A percentile compares a stretch with the other conserved stretches of the same genome.
Evolutionary conservation across 1,284 basidiomycete species (phyloP).

Genomic region (Marasmius oreades): DNA sequence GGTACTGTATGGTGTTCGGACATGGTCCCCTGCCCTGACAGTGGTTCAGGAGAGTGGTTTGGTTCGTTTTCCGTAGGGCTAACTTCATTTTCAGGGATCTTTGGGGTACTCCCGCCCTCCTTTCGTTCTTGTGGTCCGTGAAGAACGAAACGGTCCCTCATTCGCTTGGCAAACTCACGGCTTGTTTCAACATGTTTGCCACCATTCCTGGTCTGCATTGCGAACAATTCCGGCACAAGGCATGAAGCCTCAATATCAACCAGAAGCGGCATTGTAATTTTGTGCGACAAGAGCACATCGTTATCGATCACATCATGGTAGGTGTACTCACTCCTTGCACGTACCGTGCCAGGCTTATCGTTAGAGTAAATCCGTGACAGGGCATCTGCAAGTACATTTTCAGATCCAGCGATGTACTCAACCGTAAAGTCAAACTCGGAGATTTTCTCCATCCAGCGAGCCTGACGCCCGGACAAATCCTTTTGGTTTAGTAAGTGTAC

Average conservation of each 20-base stretch:
- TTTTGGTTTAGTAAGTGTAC: constrained; percentile 10
- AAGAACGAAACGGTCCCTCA: neutral
- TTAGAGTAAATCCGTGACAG: constrained; percentile 8
- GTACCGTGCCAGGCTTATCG: constrained; percentile 6
- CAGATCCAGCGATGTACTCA: neutral
- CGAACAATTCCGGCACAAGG: neutral
- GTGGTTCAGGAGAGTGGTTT: too few relatives aligned
- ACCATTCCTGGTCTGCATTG: neutral
- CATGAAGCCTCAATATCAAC: constrained; percentile 7
- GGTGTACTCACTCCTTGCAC: constrained; percentile 3
- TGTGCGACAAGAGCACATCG: neutral
- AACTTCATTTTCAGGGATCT: neutral
- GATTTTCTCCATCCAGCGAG: constrained; percentile 9
- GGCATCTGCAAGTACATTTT: constrained; percentile 3
- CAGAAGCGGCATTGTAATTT: constrained; percentile 2
- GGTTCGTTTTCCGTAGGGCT: too few relatives aligned
- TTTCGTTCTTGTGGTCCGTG: constrained; percentile 5
- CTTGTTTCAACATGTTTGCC: neutral
- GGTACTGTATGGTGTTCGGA: neutral
- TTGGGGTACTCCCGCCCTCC: constrained; percentile 12
- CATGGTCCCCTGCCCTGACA: neutral
- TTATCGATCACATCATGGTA: neutral
- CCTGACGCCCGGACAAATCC: constrained; percentile 14
- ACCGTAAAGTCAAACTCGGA: constrained; percentile 14
- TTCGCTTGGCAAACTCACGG: neutral